A percentile compares a stretch with the other conserved stretches of the same genome.
phyloP scores from a whole-genome alignment of 139 green algal species.

The Tetraselmis striata region DNA sequence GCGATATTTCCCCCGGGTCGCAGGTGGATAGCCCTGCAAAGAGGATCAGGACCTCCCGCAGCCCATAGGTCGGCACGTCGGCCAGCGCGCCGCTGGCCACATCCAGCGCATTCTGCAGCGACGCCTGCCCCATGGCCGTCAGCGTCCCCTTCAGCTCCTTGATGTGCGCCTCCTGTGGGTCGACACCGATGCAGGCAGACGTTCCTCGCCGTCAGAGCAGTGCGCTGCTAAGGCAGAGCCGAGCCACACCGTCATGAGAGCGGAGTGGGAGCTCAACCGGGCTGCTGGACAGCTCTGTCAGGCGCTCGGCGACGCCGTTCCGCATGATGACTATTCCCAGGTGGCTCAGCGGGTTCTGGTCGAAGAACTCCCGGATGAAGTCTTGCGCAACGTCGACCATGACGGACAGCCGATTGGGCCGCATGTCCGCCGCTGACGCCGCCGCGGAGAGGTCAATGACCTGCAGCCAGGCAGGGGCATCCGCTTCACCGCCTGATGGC shows the following conservation, averaged over 20 bases:
- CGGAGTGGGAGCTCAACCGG: slow-evolving; percentile 35
- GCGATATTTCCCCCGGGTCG: slow-evolving; percentile 86
- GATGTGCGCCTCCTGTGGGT: slow-evolving; percentile 54
- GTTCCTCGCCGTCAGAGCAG: too few species aligned
- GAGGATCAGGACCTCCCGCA: slow-evolving; percentile 81
- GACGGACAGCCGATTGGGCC: slow-evolving; percentile 61
- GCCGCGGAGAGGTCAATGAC: slow-evolving; percentile 77
- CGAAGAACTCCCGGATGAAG: slow-evolving; percentile 92
- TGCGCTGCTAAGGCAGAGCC: too few species aligned
- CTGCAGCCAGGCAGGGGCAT: too few species aligned
- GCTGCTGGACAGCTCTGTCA: slow-evolving; percentile 66
- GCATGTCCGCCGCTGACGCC: slow-evolving; percentile 65
- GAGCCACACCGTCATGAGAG: too few species aligned
- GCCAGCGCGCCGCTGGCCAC: slow-evolving; percentile 46
- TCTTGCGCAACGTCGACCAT: slow-evolving; percentile 44
- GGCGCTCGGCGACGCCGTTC: slow-evolving; percentile 65
- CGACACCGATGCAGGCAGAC: too few species aligned
- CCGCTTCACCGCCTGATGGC: too few species aligned
- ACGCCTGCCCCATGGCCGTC: slow-evolving; percentile 50
- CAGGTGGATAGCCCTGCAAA: slow-evolving; percentile 76
- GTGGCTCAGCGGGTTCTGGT: slow-evolving; percentile 87
- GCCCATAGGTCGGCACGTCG: slow-evolving; percentile 75
- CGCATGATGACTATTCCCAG: slow-evolving; percentile 78
- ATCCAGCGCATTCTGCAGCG: slow-evolving; percentile 85
- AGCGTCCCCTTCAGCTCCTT: slow-evolving; percentile 32